Base-by-base conservation (phyloP, 2,329 filamentous ascomycete species). In the Phaeosphaeria sp. region DNA sequence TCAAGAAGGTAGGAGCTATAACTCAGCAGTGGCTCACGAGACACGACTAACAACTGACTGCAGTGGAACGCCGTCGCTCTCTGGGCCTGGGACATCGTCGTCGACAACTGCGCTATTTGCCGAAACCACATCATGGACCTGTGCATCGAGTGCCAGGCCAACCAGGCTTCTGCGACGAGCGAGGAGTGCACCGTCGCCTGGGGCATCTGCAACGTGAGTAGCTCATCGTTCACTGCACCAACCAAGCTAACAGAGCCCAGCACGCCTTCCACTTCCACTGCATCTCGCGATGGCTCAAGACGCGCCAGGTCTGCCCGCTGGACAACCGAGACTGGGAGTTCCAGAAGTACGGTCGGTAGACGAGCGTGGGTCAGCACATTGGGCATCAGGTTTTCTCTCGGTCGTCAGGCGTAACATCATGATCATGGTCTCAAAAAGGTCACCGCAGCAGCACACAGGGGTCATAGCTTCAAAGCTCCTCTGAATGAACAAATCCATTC, bases 261-360 rank as follows among this genome's bases (percentile, higher is more conserved):
- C 95, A 99, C 76, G 95, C 95, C 27, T 99, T 99, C 85, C 95
- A 99, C 80, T 99, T 99, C 82, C 95, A 99, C 82, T 99, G 95
- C 83, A 99, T 99, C 76, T 98, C 95, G 13, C 88, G 95, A 80
- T 99, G 95, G 95, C 84, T 99, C 58, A 99, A 99, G 85, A 97
- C 95, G n/a, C 89, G 95, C 75, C 95, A 98, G 77, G 95, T 99
- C 49, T 99, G 95, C 76, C 95, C 95, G 17, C 84, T 99, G 45
- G 95, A 99, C 81, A 99, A 99, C 82, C 86, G 94, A 71, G 95
- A 99, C 79, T 99, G 95, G 95, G 95, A 99, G 77, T 99, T 98
- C 84, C 95, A 99, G 81, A 99, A 98, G 80, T 99, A 99, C 77
- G 95, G 95, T 65, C 86, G 88, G 72, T 90, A 71, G 52, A 55